Conservation (phyloP, 257 asterid species). For the Plantago ovata region DNA sequence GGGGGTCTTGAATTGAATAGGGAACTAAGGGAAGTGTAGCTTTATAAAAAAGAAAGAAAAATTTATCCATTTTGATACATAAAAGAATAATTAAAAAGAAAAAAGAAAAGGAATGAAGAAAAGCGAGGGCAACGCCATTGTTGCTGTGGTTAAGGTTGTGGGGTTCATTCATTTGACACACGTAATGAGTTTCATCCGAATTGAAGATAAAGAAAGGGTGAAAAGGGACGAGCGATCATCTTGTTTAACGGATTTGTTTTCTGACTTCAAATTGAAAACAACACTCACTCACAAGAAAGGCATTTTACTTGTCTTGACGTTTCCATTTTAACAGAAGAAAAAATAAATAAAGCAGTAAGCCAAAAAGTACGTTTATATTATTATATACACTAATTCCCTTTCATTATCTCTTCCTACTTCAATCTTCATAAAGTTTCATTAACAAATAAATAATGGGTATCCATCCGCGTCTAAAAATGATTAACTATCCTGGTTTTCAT, state of each 20-base stretch:
- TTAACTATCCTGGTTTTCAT: too few species aligned
- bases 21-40: neutral
- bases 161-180: neutral
- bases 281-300: slow-evolving; percentile 3
- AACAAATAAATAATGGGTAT: too few species aligned
- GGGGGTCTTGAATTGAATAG: neutral
- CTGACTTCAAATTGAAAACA: slow-evolving; percentile 3
- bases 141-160: neutral
- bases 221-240: neutral
- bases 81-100: too few species aligned
- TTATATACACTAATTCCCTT: too few species aligned
- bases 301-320: neutral
- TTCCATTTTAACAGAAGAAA: slow-evolving; percentile 3
- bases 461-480: too few species aligned
- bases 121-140: too few species aligned
- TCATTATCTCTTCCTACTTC: too few species aligned
- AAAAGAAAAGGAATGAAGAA: too few species aligned
- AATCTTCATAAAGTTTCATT: too few species aligned
- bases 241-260: neutral
- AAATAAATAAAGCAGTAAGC: too few species aligned
- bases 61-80: neutral
- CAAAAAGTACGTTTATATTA: too few species aligned
- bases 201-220: too few species aligned
- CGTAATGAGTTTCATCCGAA: neutral
- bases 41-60: neutral